These are phyloP conservation scores for Pseudotsuga menziesii DNA, from an alignment of 75 land plant species.

Conservation along the genomic window DNA sequence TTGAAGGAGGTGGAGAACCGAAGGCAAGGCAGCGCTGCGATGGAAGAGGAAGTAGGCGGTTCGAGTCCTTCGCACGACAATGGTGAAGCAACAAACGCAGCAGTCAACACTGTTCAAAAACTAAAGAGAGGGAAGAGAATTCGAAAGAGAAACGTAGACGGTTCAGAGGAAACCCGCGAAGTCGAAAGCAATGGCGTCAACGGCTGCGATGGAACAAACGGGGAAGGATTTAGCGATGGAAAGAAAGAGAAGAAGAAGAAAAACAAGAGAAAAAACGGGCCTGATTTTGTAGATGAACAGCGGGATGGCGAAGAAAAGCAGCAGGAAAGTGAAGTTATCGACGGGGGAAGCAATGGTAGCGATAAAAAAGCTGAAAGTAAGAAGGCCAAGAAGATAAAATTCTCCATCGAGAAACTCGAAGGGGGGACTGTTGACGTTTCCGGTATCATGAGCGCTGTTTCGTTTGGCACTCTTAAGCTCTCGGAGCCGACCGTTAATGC, in stretches of 20 bases:
- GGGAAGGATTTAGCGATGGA: constrained; percentile 9
- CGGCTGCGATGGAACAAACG: not conserved
- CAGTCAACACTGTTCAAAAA: not conserved
- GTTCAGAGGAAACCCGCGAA: constrained; percentile 10
- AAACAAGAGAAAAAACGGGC: constrained; percentile 2
- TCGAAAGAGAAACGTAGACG: not conserved
- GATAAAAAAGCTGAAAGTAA: constrained; percentile 15
- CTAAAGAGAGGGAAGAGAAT: not conserved
- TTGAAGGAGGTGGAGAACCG: too few species aligned
- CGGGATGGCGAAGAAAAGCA: constrained; percentile 3
- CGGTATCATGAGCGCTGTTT: constrained; percentile 69
- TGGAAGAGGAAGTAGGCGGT: not conserved
- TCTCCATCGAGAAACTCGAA: constrained; percentile 28
- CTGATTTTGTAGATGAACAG: not conserved
- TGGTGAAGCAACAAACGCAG: not conserved
- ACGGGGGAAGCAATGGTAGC: not conserved
- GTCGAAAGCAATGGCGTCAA: not conserved
- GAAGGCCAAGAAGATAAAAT: constrained; percentile 19
- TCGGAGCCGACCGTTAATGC: constrained; percentile 79
- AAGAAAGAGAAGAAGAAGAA: constrained; percentile 10
- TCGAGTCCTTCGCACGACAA: not conserved
- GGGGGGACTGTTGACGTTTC: constrained; percentile 32
- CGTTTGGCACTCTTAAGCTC: constrained; percentile 47
- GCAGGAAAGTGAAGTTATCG: not conserved
- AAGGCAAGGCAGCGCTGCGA: not conserved